Evolutionary conservation across 306 rosid genomes (phyloP).

Genomic region (Gillenia trifoliata): DNA sequence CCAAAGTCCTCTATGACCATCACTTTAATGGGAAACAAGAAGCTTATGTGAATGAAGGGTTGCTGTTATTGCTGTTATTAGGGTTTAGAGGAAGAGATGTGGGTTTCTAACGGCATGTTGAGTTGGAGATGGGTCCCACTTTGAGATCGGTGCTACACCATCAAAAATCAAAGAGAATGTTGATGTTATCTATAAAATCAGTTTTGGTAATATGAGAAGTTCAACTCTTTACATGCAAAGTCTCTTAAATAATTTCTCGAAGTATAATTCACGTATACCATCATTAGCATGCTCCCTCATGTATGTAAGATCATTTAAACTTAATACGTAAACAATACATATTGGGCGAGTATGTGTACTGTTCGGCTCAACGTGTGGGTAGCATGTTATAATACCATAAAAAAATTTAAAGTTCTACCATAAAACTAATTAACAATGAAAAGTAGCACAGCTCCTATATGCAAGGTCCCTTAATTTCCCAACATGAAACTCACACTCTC

Average conservation of each 20-base stretch:
- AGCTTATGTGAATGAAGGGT: slow-evolving; percentile 35
- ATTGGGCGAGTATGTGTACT: too few species aligned
- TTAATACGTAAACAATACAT: too few species aligned
- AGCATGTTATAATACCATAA: too few species aligned
- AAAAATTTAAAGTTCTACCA: too few species aligned
- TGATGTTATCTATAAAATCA: not conserved
- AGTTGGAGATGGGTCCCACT: slow-evolving; percentile 20
- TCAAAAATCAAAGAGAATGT: not conserved
- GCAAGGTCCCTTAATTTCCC: too few species aligned
- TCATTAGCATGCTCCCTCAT: too few species aligned
- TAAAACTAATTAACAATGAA: too few species aligned
- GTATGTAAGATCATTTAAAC: not conserved
- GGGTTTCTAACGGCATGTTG: slow-evolving; percentile 25
- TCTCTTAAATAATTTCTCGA: too few species aligned
- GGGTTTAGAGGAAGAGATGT: slow-evolving; percentile 13
- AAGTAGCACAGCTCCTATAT: not conserved
- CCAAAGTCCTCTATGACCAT: slow-evolving; percentile 32
- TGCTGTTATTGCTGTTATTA: slow-evolving; percentile 26
- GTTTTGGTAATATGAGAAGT: not conserved
- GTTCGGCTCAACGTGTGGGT: too few species aligned
- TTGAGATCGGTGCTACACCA: slow-evolving; percentile 16
- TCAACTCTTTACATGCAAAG: not conserved
- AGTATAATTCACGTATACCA: too few species aligned
- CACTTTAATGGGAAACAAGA: slow-evolving; percentile 59
- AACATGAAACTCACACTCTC: not conserved